Conservation (phyloP, 2,329 filamentous ascomycete species). For the Dactylellina sp. region DNA sequence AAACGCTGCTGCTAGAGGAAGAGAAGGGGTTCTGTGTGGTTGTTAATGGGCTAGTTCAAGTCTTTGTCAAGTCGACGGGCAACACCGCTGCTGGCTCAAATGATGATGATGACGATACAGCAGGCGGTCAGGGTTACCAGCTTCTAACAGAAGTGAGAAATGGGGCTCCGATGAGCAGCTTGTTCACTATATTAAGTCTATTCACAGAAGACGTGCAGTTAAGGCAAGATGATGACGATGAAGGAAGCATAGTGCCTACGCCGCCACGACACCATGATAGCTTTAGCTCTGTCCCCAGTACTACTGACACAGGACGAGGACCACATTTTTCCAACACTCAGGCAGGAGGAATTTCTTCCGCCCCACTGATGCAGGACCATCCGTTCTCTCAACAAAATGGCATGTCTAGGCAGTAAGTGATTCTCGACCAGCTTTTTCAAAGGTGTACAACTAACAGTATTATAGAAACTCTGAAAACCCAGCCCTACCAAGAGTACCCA, state of each 20-base stretch:
- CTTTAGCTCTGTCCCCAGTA: constrained; percentile 27
- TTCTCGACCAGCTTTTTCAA: not conserved
- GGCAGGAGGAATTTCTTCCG: not conserved
- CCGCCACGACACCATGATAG: constrained; percentile 40
- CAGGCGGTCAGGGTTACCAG: constrained; percentile 84
- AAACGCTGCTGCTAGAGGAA: constrained; percentile 93
- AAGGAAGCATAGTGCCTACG: constrained; percentile 55
- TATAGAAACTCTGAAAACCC: constrained; percentile 56
- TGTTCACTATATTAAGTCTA: constrained; percentile 95
- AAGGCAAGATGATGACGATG: constrained; percentile 76
- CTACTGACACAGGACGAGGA: constrained; percentile 15
- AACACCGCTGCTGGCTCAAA: constrained; percentile 66
- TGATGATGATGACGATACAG: constrained; percentile 68
- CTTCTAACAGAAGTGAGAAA: constrained; percentile 97
- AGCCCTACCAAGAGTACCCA: constrained; percentile 74
- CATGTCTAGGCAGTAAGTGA: constrained; percentile 43
- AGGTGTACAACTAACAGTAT: not conserved
- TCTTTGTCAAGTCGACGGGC: constrained; percentile 91
- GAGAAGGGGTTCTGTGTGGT: constrained; percentile 98
- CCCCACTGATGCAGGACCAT: constrained; percentile 19
- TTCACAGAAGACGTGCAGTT: constrained; percentile 96
- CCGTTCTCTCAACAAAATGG: constrained; percentile 29
- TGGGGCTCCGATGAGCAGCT: constrained; percentile 95
- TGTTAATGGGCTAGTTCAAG: constrained; percentile 94
- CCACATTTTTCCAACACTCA: constrained; percentile 30